These are phyloP conservation scores for Gremmenia infestans DNA, from an alignment of 2,329 filamentous ascomycete species.

Conservation along the genomic window DNA sequence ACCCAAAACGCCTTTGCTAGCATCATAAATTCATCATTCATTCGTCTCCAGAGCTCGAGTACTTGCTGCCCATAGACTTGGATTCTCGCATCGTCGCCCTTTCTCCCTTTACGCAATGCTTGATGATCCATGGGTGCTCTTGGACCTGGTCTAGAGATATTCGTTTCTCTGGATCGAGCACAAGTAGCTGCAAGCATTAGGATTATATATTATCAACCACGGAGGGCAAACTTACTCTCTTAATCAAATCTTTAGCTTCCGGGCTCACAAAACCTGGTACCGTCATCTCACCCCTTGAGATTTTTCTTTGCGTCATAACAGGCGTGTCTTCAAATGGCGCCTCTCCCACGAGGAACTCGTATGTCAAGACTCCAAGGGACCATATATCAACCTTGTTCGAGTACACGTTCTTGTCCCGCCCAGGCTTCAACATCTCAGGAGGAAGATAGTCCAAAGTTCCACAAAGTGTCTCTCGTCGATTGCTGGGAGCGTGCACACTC, in stretches of 20 bases:
- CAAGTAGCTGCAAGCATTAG: slow-evolving; percentile 59
- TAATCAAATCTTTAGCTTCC: slow-evolving; percentile 89
- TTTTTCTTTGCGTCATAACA: slow-evolving; percentile 88
- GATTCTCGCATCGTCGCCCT: slow-evolving; percentile 30
- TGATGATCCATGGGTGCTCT: slow-evolving; percentile 91
- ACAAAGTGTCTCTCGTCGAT: slow-evolving; percentile 89
- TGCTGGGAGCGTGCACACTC: slow-evolving; percentile 96
- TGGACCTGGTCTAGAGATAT: slow-evolving; percentile 86
- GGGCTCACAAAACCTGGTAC: slow-evolving; percentile 85
- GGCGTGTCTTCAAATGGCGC: slow-evolving; percentile 96
- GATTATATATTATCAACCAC: neutral
- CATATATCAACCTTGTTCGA: slow-evolving; percentile 96
- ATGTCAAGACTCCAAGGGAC: slow-evolving; percentile 91
- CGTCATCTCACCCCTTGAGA: slow-evolving; percentile 84
- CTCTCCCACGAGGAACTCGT: slow-evolving; percentile 94
- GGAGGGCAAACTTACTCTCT: slow-evolving; percentile 56
- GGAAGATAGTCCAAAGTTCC: slow-evolving; percentile 96
- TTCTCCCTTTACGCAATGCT: slow-evolving; percentile 66
- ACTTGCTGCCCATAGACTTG: slow-evolving; percentile 30
- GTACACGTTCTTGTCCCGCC: slow-evolving; percentile 68
- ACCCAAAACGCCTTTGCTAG: slow-evolving; percentile 24
- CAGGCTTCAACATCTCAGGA: slow-evolving; percentile 91
- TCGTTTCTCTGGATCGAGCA: slow-evolving; percentile 89
- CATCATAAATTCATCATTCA: slow-evolving; percentile 26
- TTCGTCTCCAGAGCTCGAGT: slow-evolving; percentile 23